These are phyloP conservation scores for Poa pratensis DNA, from an alignment of 176 grass and related monocot genomes.

Conservation along the genomic window DNA sequence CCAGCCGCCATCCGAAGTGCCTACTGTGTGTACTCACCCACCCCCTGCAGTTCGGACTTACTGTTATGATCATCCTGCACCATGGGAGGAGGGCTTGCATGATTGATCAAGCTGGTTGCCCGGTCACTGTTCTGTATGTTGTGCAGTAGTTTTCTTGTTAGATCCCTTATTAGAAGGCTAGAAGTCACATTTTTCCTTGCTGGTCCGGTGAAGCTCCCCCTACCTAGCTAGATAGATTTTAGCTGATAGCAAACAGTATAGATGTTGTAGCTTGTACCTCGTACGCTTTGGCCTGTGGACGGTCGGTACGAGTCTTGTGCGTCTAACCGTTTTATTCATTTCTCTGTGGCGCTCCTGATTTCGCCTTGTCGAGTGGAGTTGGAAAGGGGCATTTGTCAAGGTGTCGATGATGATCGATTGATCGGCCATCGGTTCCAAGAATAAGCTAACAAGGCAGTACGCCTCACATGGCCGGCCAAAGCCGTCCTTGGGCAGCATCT, in stretches of 20 bases:
- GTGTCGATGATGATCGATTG: too few relatives aligned
- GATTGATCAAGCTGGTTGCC: background rate
- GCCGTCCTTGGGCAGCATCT: too few relatives aligned
- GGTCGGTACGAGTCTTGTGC: too few relatives aligned
- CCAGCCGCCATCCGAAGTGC: background rate
- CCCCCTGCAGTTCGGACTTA: background rate
- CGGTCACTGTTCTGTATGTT: slow-evolving; percentile 35
- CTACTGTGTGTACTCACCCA: background rate
- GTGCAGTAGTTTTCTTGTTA: slow-evolving; percentile 29
- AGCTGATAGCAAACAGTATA: slow-evolving; percentile 3
- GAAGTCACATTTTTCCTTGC: background rate
- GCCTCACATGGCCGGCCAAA: too few relatives aligned
- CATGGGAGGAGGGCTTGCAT: background rate
- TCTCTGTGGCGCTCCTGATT: too few relatives aligned
- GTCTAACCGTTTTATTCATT: too few relatives aligned
- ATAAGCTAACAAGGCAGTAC: too few relatives aligned
- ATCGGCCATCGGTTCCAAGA: too few relatives aligned
- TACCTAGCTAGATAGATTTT: background rate
- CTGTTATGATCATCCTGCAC: background rate
- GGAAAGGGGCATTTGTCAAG: too few relatives aligned
- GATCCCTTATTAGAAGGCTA: slow-evolving; percentile 8
- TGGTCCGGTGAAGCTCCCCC: background rate
- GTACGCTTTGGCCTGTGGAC: too few relatives aligned
- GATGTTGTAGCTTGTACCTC: background rate
- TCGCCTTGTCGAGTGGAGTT: too few relatives aligned